phyloP scores from a whole-genome alignment of 2,329 filamentous ascomycete genomes.

The Lojkania enalia region DNA sequence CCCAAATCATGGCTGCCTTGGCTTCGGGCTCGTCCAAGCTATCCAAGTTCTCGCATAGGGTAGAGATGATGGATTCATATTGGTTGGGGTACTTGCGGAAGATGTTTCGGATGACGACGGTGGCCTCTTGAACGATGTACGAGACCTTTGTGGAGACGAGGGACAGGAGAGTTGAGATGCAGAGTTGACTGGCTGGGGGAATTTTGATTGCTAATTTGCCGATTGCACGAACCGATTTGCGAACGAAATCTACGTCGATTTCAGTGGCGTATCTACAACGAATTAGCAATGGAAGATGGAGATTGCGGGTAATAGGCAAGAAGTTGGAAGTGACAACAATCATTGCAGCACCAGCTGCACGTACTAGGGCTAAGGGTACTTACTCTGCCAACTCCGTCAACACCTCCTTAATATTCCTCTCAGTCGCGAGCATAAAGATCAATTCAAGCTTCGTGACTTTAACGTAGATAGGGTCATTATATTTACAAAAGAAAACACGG shows the following conservation, averaged over 20 bases:
- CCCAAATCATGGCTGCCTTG: conserved; percentile 99
- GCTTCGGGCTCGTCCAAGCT: conserved; percentile 96
- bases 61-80: conserved; percentile 96
- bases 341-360: neutral
- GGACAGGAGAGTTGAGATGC: conserved; percentile 90
- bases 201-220: conserved; percentile 99
- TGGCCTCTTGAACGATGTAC: conserved; percentile 98
- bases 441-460: conserved; percentile 98
- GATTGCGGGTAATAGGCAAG: neutral
- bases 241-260: conserved; percentile 97
- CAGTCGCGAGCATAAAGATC: conserved; percentile 97
- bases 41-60: conserved; percentile 93
- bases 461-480: conserved; percentile 99
- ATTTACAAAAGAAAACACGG: conserved; percentile 99
- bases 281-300: conserved; percentile 18
- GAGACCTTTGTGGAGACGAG: conserved; percentile 97
- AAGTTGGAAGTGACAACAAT: neutral
- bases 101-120: conserved; percentile 97
- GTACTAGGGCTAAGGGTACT: conserved; percentile 24
- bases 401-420: conserved; percentile 94
- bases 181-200: conserved; percentile 85
- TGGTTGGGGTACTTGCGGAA: conserved; percentile 99
- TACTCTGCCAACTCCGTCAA: conserved; percentile 89
- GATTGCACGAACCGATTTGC: conserved; percentile 95
- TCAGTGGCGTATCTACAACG: conserved; percentile 78